phyloP scores from a whole-genome alignment of 345 rosid species.

The Stellera chamaejasme region DNA sequence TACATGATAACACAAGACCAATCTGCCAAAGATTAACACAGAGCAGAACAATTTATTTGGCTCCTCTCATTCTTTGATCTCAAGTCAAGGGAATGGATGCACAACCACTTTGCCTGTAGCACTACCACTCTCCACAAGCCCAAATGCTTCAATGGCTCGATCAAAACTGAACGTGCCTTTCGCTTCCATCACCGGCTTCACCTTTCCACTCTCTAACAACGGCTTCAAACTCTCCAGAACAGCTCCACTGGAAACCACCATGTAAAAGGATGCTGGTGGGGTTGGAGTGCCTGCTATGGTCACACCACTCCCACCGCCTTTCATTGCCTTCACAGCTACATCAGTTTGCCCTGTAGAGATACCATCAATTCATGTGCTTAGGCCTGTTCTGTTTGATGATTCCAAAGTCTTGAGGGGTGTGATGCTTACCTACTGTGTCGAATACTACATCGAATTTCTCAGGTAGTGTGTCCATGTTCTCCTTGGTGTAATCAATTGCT shows the following conservation, averaged over 20 bases:
- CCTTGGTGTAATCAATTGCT: slow-evolving; percentile 76
- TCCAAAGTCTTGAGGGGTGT: too few species aligned
- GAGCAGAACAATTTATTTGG: too few species aligned
- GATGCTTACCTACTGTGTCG: slow-evolving; percentile 63
- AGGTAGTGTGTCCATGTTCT: slow-evolving; percentile 65
- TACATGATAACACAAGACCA: too few species aligned
- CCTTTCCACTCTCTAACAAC: slow-evolving; percentile 67
- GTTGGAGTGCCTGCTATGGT: slow-evolving; percentile 62
- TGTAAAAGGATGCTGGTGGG: slow-evolving; percentile 79
- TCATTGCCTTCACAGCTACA: slow-evolving; percentile 71
- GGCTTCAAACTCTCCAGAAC: slow-evolving; percentile 69
- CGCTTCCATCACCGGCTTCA: slow-evolving; percentile 75
- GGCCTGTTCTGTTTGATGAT: too few species aligned
- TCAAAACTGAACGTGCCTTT: slow-evolving; percentile 72
- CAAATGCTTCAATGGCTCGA: slow-evolving; percentile 48
- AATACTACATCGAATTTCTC: slow-evolving; percentile 73
- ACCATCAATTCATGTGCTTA: background rate
- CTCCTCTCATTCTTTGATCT: background rate
- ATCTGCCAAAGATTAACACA: too few species aligned
- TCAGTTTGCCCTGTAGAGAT: slow-evolving; percentile 65
- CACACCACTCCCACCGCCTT: slow-evolving; percentile 88
- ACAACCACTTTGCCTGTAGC: slow-evolving; percentile 71
- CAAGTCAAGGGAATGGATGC: slow-evolving; percentile 60
- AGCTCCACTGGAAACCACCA: slow-evolving; percentile 59
- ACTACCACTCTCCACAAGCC: slow-evolving; percentile 64